Base-by-base conservation (phyloP, 164 flowering plant species). In the Berberis thunbergii region DNA sequence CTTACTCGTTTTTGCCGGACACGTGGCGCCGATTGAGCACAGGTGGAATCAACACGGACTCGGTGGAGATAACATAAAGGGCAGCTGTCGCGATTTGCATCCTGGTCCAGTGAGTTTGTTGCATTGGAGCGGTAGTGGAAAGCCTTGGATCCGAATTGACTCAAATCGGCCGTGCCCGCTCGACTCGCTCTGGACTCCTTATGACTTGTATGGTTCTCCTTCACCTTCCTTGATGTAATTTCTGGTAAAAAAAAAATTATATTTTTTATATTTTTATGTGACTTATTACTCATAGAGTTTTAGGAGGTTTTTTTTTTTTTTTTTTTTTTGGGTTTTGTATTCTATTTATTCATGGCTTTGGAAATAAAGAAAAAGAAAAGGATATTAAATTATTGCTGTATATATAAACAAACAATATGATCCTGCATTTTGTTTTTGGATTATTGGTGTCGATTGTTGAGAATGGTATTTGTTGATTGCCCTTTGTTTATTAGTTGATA, bases 131-230 rank as follows among this genome's bases (percentile, higher is more conserved):
- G 99, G 99, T 26, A 76, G 84, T 69, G 99, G 99, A 46, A 91
- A 94, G 83, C 99, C 99, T 0, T 94, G 99, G 99, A 65, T 84
- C 54, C 66, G 99, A 63, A 82, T 94, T 40, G 97, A 87, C 78
- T 65, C 84, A 11, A 78, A 78, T 69, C 75, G 68, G 49, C 77
- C 96, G 7, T 94, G 99, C 65, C 99, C 97, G 1, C 77, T 91
- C 43, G 99, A 94, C 63, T 61, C 84, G 1, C 71, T 89, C 2
- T 94, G 99, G 99, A 86, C 91, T 0, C 95, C 86, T 0, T 94
- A 83, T 69, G 99, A 94, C 61, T 69, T 94, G 78, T 86, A 83
- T 74, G 81, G 81, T 13, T 82, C 74, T 4, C 70, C 71, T 60
- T 83, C 70, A 7, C 63, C 54, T 64, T 10, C 26, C 58, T 40